A percentile compares a stretch with the other conserved stretches of the same genome.
These are phyloP conservation scores for Boletus fagicola DNA, from an alignment of 768 basidiomycete species.

Conservation along the genomic window DNA sequence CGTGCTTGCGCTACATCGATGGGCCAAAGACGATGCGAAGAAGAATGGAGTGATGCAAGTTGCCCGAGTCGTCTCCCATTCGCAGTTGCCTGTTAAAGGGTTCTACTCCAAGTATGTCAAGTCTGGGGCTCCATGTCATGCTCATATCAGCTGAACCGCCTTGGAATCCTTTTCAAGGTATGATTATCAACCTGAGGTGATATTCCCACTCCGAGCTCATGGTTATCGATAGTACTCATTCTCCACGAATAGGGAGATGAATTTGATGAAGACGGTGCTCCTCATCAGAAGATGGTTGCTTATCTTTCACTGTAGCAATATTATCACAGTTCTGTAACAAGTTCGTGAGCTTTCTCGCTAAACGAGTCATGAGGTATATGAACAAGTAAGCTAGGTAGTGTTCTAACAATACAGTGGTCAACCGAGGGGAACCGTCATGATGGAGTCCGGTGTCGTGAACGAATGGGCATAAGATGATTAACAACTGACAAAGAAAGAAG, in stretches of 20 bases:
- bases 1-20: constrained; percentile 59
- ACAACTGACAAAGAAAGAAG: constrained; percentile 32
- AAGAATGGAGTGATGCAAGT: constrained; percentile 24
- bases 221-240: constrained; percentile 27
- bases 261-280: constrained; percentile 82
- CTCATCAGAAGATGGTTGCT: constrained; percentile 81
- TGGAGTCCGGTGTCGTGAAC: constrained; percentile 33
- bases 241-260: constrained; percentile 52
- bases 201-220: constrained; percentile 18
- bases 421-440: constrained; percentile 35
- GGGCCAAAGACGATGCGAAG: constrained; percentile 45
- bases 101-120: constrained; percentile 71
- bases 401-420: constrained; percentile 43
- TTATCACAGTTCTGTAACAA: constrained; percentile 23
- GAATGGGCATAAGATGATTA: constrained; percentile 27
- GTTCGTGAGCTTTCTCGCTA: constrained; percentile 23
- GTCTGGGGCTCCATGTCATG: constrained; percentile 5
- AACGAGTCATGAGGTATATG: constrained; percentile 27
- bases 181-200: constrained; percentile 67
- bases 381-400: constrained; percentile 33
- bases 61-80: constrained; percentile 56
- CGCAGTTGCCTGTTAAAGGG: constrained; percentile 63
- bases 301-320: constrained; percentile 44
- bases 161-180: constrained; percentile 50
- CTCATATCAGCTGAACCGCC: constrained; percentile 13